Base-by-base conservation (phyloP, 805 yeast species). In the Myxozyma mucilagina region DNA sequence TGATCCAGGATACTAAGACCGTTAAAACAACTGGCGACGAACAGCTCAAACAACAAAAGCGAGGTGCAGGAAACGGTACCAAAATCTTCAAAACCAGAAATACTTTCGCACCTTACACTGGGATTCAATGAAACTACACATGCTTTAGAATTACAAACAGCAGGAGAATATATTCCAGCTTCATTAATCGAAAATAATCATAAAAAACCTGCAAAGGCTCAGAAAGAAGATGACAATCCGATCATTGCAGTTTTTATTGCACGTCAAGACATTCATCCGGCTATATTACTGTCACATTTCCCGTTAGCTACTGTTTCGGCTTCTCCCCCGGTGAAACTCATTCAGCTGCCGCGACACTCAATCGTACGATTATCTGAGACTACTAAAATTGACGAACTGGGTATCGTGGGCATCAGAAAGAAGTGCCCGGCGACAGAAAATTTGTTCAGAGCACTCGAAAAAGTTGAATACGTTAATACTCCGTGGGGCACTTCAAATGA, bases 181-280 rank as follows among this genome's bases (percentile, higher is more conserved):
- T 43, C 60, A 11, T 45, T 18, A 24, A 14, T 16, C 18, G 16
- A 20, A n/a, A 38, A 18, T n/a, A 13, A 32, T n/a, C n/a, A 18
- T 14, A 38, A 45, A 45, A 38, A 32, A 11, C n/a, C 29, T 43
- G 7, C 8, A 11, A 18, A 32, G 10, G 34, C 29, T 24, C 29
- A 29, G 20, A 18, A 49, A 53, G 14, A 57, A 48, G 11, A 38
- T 11, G 53, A 47, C 32, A 31, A 20, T n/a, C 65, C 61, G 6
- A 18, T 66, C n/a, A 31, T 51, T 1, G 63, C 63, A 31, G 64
- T 67, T 11, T 66, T 68, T 41, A 61, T 68, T 24, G 60, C 67
- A 29, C 53, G 66, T 29, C 43, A 54, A 4, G 71, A 68, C 50
- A 64, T 68, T 29, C 42, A 29, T n/a, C 70, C 71, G 9, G 60